Conservation (phyloP, 2,329 filamentous ascomycete genomes). For the Talaromyces sp. region DNA sequence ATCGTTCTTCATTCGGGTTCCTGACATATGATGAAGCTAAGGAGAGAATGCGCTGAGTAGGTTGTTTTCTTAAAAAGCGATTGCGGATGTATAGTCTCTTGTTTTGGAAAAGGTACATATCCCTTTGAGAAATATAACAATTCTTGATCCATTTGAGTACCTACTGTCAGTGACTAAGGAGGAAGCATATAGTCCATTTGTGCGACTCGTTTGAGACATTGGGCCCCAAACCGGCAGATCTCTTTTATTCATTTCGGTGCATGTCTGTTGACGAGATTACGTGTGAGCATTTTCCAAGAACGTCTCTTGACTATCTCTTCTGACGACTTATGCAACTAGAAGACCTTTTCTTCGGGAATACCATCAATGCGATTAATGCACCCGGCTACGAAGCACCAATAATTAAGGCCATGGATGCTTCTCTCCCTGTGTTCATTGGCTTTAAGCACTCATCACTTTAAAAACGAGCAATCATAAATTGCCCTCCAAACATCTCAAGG, state of each 20-base stretch:
- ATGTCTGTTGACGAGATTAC: slow-evolving; percentile 29
- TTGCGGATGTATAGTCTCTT: slow-evolving; percentile 23
- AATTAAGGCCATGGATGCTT: slow-evolving; percentile 27
- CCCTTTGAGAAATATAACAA: not conserved
- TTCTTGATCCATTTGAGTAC: not conserved
- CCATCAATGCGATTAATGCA: slow-evolving; percentile 25
- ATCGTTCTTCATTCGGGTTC: slow-evolving; percentile 23
- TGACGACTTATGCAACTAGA: not conserved
- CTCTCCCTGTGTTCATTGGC: slow-evolving; percentile 22
- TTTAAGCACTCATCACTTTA: slow-evolving; percentile 31
- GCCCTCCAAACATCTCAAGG: slow-evolving; percentile 39
- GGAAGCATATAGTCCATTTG: slow-evolving; percentile 17
- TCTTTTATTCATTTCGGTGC: slow-evolving; percentile 26
- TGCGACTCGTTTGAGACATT: slow-evolving; percentile 21
- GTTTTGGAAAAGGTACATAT: slow-evolving; percentile 24
- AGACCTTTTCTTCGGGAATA: slow-evolving; percentile 28
- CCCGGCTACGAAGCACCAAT: slow-evolving; percentile 26
- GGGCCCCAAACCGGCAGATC: slow-evolving; percentile 21
- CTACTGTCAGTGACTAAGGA: not conserved
- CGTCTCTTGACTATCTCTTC: not conserved
- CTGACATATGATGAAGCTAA: slow-evolving; percentile 26
- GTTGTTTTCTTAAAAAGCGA: slow-evolving; percentile 24
- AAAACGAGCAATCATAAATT: slow-evolving; percentile 38
- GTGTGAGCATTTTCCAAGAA: not conserved
- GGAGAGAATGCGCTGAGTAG: slow-evolving; percentile 23